Percentiles rank a stretch among this genome's conserved stretches.
Evolutionary conservation across 2,329 filamentous ascomycete species (phyloP).

Genomic region (Aulographum hederae): DNA sequence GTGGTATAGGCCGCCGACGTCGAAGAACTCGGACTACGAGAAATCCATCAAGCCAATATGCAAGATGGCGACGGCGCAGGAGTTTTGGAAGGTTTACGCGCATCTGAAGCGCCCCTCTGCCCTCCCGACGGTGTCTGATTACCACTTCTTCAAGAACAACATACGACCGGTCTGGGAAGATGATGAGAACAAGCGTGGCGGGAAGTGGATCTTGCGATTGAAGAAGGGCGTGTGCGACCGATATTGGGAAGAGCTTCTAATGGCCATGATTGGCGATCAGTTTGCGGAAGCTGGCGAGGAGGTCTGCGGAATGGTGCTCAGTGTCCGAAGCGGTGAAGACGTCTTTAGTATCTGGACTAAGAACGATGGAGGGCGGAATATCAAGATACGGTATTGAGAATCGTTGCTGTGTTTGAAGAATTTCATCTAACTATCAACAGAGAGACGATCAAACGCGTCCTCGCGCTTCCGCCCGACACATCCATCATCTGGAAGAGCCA

Average conservation of each 20-base stretch:
- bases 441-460: slow-evolving; percentile 82
- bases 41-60: slow-evolving; percentile 85
- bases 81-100: slow-evolving; percentile 77
- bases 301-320: slow-evolving; percentile 86
- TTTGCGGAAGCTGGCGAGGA: slow-evolving; percentile 87
- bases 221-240: slow-evolving; percentile 95
- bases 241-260: slow-evolving; percentile 87
- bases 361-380: slow-evolving; percentile 78
- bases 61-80: slow-evolving; percentile 63
- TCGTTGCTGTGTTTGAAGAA: neutral
- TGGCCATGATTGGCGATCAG: slow-evolving; percentile 85
- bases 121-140: slow-evolving; percentile 85
- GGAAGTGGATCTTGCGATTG: slow-evolving; percentile 91
- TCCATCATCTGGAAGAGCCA: slow-evolving; percentile 92
- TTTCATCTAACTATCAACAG: slow-evolving; percentile 26
- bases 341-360: slow-evolving; percentile 96
- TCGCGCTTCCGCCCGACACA: slow-evolving; percentile 74
- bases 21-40: slow-evolving; percentile 96
- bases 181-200: slow-evolving; percentile 85
- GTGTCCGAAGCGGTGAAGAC: slow-evolving; percentile 87
- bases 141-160: slow-evolving; percentile 93
- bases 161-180: slow-evolving; percentile 98
- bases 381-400: slow-evolving; percentile 66
- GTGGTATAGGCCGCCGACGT: slow-evolving; percentile 92
- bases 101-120: slow-evolving; percentile 80